These are phyloP conservation scores for Nannizzia gypsea DNA, from an alignment of 2,329 filamentous ascomycete species.

Conservation along the genomic window DNA sequence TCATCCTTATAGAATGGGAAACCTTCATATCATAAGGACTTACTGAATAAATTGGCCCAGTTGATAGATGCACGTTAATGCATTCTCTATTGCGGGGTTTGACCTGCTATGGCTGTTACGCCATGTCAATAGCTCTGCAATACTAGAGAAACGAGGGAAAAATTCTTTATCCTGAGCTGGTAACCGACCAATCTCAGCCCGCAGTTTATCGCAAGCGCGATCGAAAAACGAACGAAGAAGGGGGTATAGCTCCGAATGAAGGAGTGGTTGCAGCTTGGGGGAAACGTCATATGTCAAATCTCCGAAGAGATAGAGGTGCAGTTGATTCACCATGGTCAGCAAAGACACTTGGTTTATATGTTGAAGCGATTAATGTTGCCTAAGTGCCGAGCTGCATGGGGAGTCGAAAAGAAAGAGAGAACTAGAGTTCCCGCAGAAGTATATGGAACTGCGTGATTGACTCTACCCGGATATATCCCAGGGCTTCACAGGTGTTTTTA, in stretches of 20 bases:
- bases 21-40: neutral
- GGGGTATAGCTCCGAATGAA: neutral
- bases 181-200: neutral
- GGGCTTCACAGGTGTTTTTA: neutral
- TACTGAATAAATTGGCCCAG: neutral
- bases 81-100: neutral
- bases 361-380: neutral
- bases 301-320: slow-evolving; percentile 15
- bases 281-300: slow-evolving; percentile 14
- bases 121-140: slow-evolving; percentile 5
- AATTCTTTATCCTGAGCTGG: neutral
- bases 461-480: neutral
- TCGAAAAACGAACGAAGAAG: neutral
- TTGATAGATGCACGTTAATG: neutral
- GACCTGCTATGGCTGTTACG: neutral
- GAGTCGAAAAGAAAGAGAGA: neutral
- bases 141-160: slow-evolving; percentile 1
- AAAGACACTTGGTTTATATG: neutral
- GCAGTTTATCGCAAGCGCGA: neutral
- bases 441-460: neutral
- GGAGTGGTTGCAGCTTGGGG: slow-evolving; percentile 1
- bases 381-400: neutral
- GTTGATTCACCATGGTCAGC: slow-evolving; percentile 11
- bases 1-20: neutral
- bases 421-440: neutral